Base-by-base conservation (phyloP, 306 rosid genomes). In the Medicago arabica region DNA sequence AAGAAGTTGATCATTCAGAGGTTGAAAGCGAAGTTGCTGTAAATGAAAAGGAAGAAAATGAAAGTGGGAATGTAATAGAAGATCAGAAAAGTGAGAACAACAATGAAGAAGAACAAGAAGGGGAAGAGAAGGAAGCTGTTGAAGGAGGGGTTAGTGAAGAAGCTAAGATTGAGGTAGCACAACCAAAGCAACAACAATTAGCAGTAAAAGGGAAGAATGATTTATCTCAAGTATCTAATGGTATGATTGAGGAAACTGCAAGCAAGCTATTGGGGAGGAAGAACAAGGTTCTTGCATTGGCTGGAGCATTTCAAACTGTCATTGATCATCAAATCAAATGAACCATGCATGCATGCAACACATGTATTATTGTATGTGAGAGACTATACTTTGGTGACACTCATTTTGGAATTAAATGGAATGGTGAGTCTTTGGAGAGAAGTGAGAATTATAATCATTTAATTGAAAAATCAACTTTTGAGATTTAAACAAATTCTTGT, bases 241-340 rank as follows among this genome's bases (percentile, higher is more conserved):
- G 86, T 47, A 92, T 87, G 66, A 92, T 90, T 18, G 98, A 90
- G 75, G 93, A 90, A 54, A 82, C 92, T n/a, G 81, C 88, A 0
- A 75, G 69, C 72, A 92, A 87, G 87, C 82, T 88, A 0, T 57
- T 87, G 88, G 91, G 77, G 70, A 90, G 92, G 74, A 87, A 83
- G 85, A 96, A 89, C 78, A 90, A 83, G 86, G 98, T 96, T 17
- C 87, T 59, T 77, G 99, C 99, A 47, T 76, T 96, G 83, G 99
- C 91, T 68, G 99, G 96, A 10, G 99, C 99, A 19, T 96, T 96
- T 82, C 96, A 96, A 63, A 88, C 87, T 40, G 99, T 90, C 80
- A 96, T 96, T 64, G 97, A 96, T 53, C 71, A 89, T 83, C 97
- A 96, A 86, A 54, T 88, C 67, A 82, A 80, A 85, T 86, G 81